Conservation (phyloP, 148 eudicot genomes). For the Camellia lanceoleosa region DNA sequence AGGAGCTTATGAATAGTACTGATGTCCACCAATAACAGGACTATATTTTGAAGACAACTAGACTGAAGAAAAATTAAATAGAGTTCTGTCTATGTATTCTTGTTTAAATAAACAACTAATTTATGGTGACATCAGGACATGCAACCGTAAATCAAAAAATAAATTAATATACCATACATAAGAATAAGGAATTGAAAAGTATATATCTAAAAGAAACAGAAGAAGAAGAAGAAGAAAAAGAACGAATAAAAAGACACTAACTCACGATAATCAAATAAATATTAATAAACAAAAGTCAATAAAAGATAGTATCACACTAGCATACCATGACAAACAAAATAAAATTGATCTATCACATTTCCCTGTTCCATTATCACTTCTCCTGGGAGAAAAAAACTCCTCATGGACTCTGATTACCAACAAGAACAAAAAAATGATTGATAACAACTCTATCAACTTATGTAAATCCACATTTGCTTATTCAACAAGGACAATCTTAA, state of each 20-base stretch:
- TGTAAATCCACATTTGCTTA: neutral
- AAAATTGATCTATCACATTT: conserved; percentile 83
- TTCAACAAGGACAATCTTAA: conserved; percentile 3
- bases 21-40: neutral
- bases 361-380: conserved; percentile 91
- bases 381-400: conserved; percentile 88
- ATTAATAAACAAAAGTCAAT: neutral
- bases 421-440: conserved; percentile 13
- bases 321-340: conserved; percentile 75
- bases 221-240: conserved; percentile 6
- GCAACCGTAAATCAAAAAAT: neutral
- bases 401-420: conserved; percentile 81
- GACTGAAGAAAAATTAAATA: neutral
- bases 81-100: neutral
- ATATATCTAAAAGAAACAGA: neutral
- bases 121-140: neutral
- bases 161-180: neutral
- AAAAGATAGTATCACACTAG: conserved; percentile 41
- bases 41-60: neutral
- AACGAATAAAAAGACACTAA: neutral
- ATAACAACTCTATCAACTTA: neutral
- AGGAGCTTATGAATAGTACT: neutral
- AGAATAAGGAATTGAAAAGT: neutral
- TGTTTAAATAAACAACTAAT: too few relatives aligned
- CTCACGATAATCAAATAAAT: neutral